phyloP scores from a whole-genome alignment of 805 yeast species.

The Hanseniaspora occidentalis region DNA sequence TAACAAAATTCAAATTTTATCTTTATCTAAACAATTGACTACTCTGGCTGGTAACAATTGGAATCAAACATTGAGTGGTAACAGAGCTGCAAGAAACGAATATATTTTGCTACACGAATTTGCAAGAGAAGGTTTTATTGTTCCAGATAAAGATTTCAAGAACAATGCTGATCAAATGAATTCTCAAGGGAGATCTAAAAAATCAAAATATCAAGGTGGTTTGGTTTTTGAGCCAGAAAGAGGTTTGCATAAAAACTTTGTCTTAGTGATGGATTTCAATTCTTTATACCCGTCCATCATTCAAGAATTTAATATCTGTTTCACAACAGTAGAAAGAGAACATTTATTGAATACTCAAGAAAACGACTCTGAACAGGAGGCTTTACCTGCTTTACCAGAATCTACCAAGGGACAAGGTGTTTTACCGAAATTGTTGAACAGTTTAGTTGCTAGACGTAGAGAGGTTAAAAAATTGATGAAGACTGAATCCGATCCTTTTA shows the following conservation, averaged over 20 bases:
- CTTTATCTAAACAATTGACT: slow-evolving; percentile 83
- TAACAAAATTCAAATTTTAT: slow-evolving; percentile 69
- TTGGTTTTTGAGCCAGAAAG: slow-evolving; percentile 93
- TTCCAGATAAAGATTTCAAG: slow-evolving; percentile 68
- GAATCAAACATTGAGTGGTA: slow-evolving; percentile 89
- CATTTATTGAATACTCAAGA: slow-evolving; percentile 8
- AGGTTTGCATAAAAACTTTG: slow-evolving; percentile 80
- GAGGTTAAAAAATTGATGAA: slow-evolving; percentile 83
- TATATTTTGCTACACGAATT: slow-evolving; percentile 88
- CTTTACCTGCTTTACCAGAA: slow-evolving; percentile 56
- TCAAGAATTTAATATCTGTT: slow-evolving; percentile 94
- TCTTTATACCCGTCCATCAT: slow-evolving; percentile 94
- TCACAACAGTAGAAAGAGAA: slow-evolving; percentile 80
- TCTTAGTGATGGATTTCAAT: slow-evolving; percentile 95
- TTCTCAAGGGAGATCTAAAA: slow-evolving; percentile 37
- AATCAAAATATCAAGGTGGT: slow-evolving; percentile 82
- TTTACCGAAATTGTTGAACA: slow-evolving; percentile 70
- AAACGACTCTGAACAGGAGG: slow-evolving; percentile 37
- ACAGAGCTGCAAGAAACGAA: slow-evolving; percentile 93
- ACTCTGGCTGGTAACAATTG: slow-evolving; percentile 94
- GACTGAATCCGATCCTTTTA: slow-evolving; percentile 50
- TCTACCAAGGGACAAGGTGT: slow-evolving; percentile 57
- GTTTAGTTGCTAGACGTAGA: slow-evolving; percentile 80
- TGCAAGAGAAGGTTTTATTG: slow-evolving; percentile 60
- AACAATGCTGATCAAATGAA: slow-evolving; percentile 24